Base-by-base conservation (phyloP, 2,329 filamentous ascomycete species). In the Fusarium compactum region DNA sequence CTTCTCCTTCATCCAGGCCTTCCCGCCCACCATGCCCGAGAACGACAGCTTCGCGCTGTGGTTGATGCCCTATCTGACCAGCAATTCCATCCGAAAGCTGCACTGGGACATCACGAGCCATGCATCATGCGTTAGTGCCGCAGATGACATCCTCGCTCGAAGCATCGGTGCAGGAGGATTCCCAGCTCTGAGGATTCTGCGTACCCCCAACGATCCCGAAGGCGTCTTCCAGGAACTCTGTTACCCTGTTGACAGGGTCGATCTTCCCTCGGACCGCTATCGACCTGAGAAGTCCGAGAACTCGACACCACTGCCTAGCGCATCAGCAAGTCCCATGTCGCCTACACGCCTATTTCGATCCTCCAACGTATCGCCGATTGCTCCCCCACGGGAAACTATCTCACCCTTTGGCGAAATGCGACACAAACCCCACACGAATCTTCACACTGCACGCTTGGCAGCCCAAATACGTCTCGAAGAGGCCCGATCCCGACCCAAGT, bases 161-260 rank as follows among this genome's bases (percentile, higher is more conserved):
- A 89, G 89, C 73, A 92, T 94, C 69, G 79, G 79, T 8, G 84
- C 86, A 2, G 81, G 82, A 7, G 89, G 88, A 0, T 92, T 95
- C 74, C 92, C 92, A 0, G 77, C 80, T 1, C 83, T 95, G 12
- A 82, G 81, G 12, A 81, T 76, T 3, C 80, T 94, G 20, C 87
- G 92, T 57, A 84, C 88, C 0, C 92, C 91, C 2, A 88, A 88
- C 61, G 92, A 95, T 69, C 86, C 90, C 2, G 87, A 92, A 8
- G 92, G 91, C 27, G 72, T 87, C 10, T 88, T 94, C 67, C 92
- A 95, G 79, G 80, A 83, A 2, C 84, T 94, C 2, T 95, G 92
- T 78, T 86, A 85, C 45, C 91, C 91, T 1, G 81, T 85, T 6
- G 86, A 86, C 30, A 83, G 84, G 30, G 82, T 87, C 22, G 84